These are phyloP conservation scores for Termitomyces titanicus DNA, from an alignment of 768 basidiomycete genomes.

Conservation along the genomic window DNA sequence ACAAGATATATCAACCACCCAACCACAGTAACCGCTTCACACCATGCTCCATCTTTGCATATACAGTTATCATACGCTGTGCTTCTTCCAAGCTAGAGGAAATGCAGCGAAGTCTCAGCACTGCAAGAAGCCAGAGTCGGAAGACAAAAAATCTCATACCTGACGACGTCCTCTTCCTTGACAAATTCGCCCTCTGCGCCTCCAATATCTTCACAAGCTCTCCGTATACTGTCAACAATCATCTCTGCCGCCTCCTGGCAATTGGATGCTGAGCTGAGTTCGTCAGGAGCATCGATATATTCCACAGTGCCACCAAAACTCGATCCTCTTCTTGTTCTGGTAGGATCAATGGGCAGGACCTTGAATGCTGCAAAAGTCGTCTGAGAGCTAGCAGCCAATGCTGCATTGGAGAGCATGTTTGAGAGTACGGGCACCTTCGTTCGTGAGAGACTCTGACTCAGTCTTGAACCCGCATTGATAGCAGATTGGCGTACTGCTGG, in stretches of 20 bases:
- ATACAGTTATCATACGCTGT: constrained; percentile 77
- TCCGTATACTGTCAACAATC: constrained; percentile 66
- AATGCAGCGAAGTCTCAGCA: constrained; percentile 9
- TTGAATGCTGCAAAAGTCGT: constrained; percentile 74
- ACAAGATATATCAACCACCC: constrained; percentile 43
- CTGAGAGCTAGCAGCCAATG: constrained; percentile 27
- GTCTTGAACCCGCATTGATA: constrained; percentile 6
- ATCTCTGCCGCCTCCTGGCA: constrained; percentile 77
- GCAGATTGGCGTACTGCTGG: constrained; percentile 11
- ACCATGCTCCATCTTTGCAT: constrained; percentile 92
- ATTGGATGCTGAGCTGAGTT: constrained; percentile 54
- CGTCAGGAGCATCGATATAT: constrained; percentile 57
- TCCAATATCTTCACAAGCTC: constrained; percentile 66
- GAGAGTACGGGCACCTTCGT: constrained; percentile 26
- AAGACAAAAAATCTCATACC: constrained; percentile 41
- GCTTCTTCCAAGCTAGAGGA: constrained; percentile 70
- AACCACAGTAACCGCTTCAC: constrained; percentile 89
- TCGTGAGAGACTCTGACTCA: constrained; percentile 11
- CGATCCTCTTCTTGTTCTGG: constrained; percentile 43
- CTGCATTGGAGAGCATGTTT: constrained; percentile 29
- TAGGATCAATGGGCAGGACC: constrained; percentile 69
- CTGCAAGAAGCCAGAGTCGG: not conserved
- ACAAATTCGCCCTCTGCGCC: constrained; percentile 48
- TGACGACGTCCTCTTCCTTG: constrained; percentile 70
- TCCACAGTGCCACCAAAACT: constrained; percentile 36